These are phyloP conservation scores for Annona cherimola DNA, from an alignment of 164 flowering plant genomes.

Conservation along the genomic window DNA sequence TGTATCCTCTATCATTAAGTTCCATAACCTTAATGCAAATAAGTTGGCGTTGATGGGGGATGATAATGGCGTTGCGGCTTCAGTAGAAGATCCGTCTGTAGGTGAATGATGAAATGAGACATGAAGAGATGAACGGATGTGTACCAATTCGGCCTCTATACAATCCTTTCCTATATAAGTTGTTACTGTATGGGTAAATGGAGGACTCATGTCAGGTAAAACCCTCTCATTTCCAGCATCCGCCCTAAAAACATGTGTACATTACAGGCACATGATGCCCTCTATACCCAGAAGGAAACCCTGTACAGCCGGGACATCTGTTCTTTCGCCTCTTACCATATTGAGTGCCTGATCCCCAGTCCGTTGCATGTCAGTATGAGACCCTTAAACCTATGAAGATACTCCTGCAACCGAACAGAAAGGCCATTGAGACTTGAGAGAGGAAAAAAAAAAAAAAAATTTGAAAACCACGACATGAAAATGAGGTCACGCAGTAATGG, in stretches of 20 bases:
- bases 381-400: conserved; percentile 71
- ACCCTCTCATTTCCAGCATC: not conserved
- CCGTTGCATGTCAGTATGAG: conserved; percentile 94
- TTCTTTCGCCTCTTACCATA: conserved; percentile 35
- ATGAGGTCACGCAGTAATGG: not conserved
- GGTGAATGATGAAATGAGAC: too few species aligned
- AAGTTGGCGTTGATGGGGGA: too few species aligned
- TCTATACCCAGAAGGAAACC: not conserved
- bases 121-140: too few species aligned
- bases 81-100: too few species aligned
- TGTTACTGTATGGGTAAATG: not conserved
- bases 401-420: conserved; percentile 48
- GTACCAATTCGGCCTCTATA: too few species aligned
- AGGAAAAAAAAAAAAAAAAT: not conserved
- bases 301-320: not conserved
- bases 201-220: not conserved
- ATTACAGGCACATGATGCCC: not conserved
- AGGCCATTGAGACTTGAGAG: not conserved
- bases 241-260: not conserved
- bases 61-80: too few species aligned
- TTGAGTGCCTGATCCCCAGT: conserved; percentile 67
- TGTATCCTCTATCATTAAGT: too few species aligned
- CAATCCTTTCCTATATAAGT: not conserved
- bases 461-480: not conserved
- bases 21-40: too few species aligned